These are phyloP conservation scores for Arachnopeziza araneosa DNA, from an alignment of 2,329 filamentous ascomycete genomes.

Conservation along the genomic window DNA sequence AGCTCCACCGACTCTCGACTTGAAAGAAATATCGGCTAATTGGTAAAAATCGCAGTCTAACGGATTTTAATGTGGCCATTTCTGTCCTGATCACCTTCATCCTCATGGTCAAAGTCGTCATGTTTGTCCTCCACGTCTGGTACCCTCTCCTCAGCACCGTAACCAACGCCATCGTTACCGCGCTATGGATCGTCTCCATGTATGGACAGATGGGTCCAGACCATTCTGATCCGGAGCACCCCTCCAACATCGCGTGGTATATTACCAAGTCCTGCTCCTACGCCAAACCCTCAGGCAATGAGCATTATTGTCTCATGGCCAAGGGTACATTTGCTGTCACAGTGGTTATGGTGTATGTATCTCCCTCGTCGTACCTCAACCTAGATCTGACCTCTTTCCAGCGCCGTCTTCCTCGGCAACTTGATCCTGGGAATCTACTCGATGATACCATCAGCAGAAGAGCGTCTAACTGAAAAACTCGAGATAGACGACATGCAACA, in stretches of 20 bases:
- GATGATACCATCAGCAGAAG: conserved; percentile 35
- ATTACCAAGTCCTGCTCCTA: conserved; percentile 62
- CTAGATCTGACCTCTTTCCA: conserved; percentile 27
- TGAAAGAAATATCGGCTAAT: conserved; percentile 9
- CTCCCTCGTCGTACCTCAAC: conserved; percentile 4
- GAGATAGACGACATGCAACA: conserved; percentile 42
- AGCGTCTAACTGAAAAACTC: conserved; percentile 46
- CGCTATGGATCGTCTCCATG: conserved; percentile 59
- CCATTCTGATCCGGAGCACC: conserved; percentile 58
- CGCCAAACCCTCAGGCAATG: conserved; percentile 47
- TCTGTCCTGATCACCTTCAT: conserved; percentile 72
- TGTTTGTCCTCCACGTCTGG: conserved; percentile 66
- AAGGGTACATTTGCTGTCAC: conserved; percentile 62
- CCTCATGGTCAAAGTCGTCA: conserved; percentile 63
- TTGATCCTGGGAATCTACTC: conserved; percentile 53
- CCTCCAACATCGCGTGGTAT: conserved; percentile 66
- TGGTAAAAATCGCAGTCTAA: conserved; percentile 49
- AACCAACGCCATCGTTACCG: conserved; percentile 51
- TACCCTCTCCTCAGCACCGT: conserved; percentile 58
- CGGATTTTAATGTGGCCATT: conserved; percentile 70
- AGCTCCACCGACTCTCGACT: neutral
- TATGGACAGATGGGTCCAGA: conserved; percentile 71
- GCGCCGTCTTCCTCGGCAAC: conserved; percentile 55
- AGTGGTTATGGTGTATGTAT: conserved; percentile 61
- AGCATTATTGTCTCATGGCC: conserved; percentile 60